Percentiles rank a stretch among this genome's conserved stretches.
These are phyloP conservation scores for Colletotrichum lini DNA, from an alignment of 2,329 filamentous ascomycete genomes.

Conservation along the genomic window DNA sequence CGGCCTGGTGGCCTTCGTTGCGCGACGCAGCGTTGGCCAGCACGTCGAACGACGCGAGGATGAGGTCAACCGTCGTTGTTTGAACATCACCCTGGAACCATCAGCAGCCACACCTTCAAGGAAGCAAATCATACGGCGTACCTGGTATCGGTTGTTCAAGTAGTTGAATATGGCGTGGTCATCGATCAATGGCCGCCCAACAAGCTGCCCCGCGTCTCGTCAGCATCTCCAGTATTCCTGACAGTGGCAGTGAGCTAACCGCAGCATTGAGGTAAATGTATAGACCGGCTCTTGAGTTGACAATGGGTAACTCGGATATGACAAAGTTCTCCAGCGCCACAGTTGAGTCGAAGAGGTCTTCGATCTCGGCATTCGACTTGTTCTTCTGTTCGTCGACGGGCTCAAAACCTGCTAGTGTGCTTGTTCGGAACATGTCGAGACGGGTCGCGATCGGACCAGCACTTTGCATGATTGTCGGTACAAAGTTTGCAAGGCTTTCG, in stretches of 20 bases:
- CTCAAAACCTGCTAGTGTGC: conserved; percentile 69
- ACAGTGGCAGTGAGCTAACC: conserved; percentile 63
- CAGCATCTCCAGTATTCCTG: conserved; percentile 41
- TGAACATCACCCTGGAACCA: conserved; percentile 79
- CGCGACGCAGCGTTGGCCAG: conserved; percentile 88
- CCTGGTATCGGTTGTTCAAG: conserved; percentile 87
- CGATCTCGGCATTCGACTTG: conserved; percentile 64
- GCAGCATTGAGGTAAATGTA: conserved; percentile 89
- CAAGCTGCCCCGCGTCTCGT: conserved; percentile 70
- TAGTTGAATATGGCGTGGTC: conserved; percentile 84
- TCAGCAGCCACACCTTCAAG: neutral
- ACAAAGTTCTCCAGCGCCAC: conserved; percentile 70
- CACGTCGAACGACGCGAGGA: conserved; percentile 90
- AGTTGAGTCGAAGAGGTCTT: conserved; percentile 70
- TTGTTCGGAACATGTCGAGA: conserved; percentile 71
- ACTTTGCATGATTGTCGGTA: conserved; percentile 70
- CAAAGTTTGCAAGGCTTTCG: conserved; percentile 66
- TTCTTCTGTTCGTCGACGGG: conserved; percentile 68
- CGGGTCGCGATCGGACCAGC: conserved; percentile 67
- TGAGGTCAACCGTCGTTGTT: conserved; percentile 83
- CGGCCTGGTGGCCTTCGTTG: conserved; percentile 68
- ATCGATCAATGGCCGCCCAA: conserved; percentile 86
- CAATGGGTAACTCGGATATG: conserved; percentile 75
- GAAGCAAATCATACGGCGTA: conserved; percentile 53
- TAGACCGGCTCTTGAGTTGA: conserved; percentile 84